Percentiles rank a stretch among this genome's conserved stretches.
Conservation (phyloP, 164 flowering plant genomes). For the Dillenia suffruticosa region DNA sequence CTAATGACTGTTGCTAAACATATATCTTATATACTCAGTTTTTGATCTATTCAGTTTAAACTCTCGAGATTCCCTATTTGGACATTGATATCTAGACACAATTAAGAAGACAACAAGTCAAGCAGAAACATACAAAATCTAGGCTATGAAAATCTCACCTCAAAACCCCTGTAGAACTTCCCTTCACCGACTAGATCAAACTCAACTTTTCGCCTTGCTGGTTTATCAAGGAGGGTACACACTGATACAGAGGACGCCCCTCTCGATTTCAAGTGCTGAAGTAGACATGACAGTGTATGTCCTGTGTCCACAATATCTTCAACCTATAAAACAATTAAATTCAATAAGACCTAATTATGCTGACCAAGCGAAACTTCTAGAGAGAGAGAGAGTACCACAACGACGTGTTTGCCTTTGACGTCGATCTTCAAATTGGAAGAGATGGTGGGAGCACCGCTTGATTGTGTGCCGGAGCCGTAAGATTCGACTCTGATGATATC, state of each 20-base stretch:
- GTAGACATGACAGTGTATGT: conserved; percentile 57
- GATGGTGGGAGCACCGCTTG: conserved; percentile 55
- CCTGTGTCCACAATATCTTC: conserved; percentile 98
- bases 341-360: neutral
- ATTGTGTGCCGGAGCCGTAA: conserved; percentile 71
- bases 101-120: neutral
- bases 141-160: conserved; percentile 35
- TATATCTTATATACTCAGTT: too few species aligned
- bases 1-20: too few species aligned
- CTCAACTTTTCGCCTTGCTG: conserved; percentile 59
- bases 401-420: conserved; percentile 61
- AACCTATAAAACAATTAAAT: conserved; percentile 33
- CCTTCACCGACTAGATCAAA: conserved; percentile 71
- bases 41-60: too few species aligned
- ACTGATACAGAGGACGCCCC: conserved; percentile 91
- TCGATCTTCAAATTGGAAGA: conserved; percentile 66
- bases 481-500: conserved; percentile 74
- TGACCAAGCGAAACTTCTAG: neutral
- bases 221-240: conserved; percentile 84
- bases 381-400: conserved; percentile 45
- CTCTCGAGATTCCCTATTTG: neutral
- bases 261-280: conserved; percentile 55
- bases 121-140: too few species aligned
- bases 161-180: conserved; percentile 76
- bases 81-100: neutral